These are phyloP conservation scores for Microbotryum intermedium DNA, from an alignment of 1,284 basidiomycete genomes.

Conservation along the genomic window DNA sequence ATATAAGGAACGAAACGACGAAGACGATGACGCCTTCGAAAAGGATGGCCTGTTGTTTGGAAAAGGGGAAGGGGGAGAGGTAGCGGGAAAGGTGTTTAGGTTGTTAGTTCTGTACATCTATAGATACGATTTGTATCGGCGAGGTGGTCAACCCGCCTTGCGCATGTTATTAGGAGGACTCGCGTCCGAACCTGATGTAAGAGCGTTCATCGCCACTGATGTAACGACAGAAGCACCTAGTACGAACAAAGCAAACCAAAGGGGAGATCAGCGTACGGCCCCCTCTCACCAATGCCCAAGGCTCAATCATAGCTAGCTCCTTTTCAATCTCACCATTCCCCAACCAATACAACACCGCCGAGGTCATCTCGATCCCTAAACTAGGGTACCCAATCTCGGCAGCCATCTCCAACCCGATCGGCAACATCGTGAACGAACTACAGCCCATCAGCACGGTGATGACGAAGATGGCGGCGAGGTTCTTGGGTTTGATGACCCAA, in stretches of 20 bases:
- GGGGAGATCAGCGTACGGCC: too few relatives aligned
- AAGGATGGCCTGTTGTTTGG: neutral
- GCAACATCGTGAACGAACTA: slow-evolving; percentile 3
- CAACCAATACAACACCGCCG: neutral
- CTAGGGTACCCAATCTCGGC: neutral
- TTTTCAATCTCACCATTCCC: neutral
- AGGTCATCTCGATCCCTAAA: neutral
- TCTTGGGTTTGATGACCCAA: neutral
- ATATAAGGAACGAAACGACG: neutral
- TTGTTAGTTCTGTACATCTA: too few relatives aligned
- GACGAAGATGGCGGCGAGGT: neutral
- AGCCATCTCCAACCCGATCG: neutral
- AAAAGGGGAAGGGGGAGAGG: neutral
- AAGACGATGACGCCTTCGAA: neutral
- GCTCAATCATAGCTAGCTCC: neutral
- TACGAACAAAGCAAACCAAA: too few relatives aligned
- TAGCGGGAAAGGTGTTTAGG: too few relatives aligned
- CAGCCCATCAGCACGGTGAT: neutral
- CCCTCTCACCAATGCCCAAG: too few relatives aligned
- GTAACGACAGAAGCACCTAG: slow-evolving; percentile 1
- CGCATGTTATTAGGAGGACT: neutral
- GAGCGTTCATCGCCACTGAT: neutral
- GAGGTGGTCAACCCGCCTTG: neutral
- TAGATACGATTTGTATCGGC: too few relatives aligned
- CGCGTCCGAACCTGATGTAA: neutral